Evolutionary conservation across 306 rosid genomes (phyloP).

Genomic region (Cajanus cajan): DNA sequence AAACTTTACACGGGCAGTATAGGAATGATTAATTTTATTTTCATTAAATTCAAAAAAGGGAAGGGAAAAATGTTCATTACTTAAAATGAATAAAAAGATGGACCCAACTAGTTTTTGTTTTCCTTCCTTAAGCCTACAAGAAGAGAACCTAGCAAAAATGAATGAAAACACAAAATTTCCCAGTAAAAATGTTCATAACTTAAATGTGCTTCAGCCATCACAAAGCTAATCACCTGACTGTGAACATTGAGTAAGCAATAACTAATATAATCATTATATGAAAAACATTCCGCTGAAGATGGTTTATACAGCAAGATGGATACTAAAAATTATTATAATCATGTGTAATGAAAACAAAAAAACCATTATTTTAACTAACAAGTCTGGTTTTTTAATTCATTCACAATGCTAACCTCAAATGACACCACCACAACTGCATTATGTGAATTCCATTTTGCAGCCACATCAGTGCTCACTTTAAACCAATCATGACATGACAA

Average conservation of each 20-base stretch:
- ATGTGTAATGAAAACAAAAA: no score
- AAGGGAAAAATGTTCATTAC: no score
- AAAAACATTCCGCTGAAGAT: no score
- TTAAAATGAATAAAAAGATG: background rate
- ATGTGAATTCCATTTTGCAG: background rate
- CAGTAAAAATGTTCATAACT: background rate
- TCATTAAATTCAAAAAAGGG: no score
- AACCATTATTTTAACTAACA: background rate
- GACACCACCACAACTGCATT: background rate
- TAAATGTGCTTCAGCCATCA: background rate
- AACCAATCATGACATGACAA: background rate
- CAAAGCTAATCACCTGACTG: background rate
- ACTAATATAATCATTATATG: no score
- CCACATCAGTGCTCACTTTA: background rate
- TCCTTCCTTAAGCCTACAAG: background rate
- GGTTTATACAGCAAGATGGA: no score
- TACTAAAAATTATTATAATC: no score
- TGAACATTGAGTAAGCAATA: no score
- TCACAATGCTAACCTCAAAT: background rate
- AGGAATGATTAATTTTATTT: no score
- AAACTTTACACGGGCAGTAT: no score
- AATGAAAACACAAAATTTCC: background rate
- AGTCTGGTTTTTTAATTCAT: background rate
- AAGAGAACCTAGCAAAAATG: background rate
- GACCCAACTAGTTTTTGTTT: background rate